phyloP scores from a whole-genome alignment of 345 rosid genomes.

The Citrus australasica region DNA sequence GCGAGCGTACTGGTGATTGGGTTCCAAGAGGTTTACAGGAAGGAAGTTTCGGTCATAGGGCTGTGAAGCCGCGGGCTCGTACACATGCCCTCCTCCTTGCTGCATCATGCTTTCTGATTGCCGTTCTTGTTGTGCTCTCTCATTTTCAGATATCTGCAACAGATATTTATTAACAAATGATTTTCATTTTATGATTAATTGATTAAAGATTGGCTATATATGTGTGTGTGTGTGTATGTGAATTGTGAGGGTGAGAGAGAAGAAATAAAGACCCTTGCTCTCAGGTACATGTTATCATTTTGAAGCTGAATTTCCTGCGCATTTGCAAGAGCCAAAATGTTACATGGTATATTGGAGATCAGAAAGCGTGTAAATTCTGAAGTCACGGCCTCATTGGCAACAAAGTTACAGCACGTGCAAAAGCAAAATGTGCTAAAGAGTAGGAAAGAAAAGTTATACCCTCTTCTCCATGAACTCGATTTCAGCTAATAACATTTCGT shows the following conservation, averaged over 20 bases:
- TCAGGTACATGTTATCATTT: slow-evolving; percentile 68
- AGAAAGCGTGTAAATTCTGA: background rate
- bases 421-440: background rate
- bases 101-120: slow-evolving; percentile 35
- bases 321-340: background rate
- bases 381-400: background rate
- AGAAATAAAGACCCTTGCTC: slow-evolving; percentile 54
- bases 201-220: background rate
- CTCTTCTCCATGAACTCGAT: slow-evolving; percentile 94
- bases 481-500: slow-evolving; percentile 78
- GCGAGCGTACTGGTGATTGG: slow-evolving; percentile 45
- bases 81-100: slow-evolving; percentile 27
- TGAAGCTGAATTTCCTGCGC: slow-evolving; percentile 82
- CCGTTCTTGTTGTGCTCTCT: slow-evolving; percentile 39
- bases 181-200: background rate
- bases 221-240: background rate
- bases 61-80: slow-evolving; percentile 40
- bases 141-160: slow-evolving; percentile 62
- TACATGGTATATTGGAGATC: too few relatives aligned
- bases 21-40: slow-evolving; percentile 57
- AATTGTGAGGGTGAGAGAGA: background rate
- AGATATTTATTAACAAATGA: background rate
- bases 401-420: background rate
- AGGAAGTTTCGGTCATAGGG: slow-evolving; percentile 57
- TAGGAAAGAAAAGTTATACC: slow-evolving; percentile 47